Evolutionary conservation across 257 asterid species (phyloP).

Genomic region (Solanum etuberosum): DNA sequence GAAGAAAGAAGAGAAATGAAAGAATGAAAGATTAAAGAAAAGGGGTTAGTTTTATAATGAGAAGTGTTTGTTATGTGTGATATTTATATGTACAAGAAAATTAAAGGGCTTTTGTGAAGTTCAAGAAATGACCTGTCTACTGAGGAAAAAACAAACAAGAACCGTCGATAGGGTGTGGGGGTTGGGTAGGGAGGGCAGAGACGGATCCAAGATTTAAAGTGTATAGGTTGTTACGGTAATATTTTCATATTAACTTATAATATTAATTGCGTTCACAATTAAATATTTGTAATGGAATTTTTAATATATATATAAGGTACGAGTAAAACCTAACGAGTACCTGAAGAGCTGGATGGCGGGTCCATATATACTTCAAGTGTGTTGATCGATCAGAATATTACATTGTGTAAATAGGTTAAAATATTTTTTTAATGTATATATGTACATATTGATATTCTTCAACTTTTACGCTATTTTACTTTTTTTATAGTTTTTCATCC

Average conservation of each 20-base stretch:
- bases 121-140: conserved; percentile 12
- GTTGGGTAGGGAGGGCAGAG: background rate
- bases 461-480: too few species aligned
- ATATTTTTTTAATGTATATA: too few species aligned
- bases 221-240: background rate
- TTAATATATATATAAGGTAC: too few species aligned
- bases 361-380: too few species aligned
- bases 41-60: conserved; percentile 4
- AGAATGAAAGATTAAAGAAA: background rate
- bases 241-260: too few species aligned
- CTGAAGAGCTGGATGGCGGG: background rate
- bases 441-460: too few species aligned
- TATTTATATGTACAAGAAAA: background rate
- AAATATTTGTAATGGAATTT: too few species aligned
- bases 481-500: too few species aligned
- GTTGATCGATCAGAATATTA: too few species aligned
- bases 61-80: background rate
- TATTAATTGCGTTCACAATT: too few species aligned
- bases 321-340: background rate
- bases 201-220: too few species aligned
- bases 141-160: background rate
- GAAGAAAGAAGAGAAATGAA: background rate
- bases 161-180: background rate
- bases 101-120: background rate
- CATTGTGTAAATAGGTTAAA: too few species aligned